Evolutionary conservation across 768 basidiomycete species (phyloP), one percentile per base, ranked within the genome.

Genomic region (Strobilomyces dryophilus): DNA sequence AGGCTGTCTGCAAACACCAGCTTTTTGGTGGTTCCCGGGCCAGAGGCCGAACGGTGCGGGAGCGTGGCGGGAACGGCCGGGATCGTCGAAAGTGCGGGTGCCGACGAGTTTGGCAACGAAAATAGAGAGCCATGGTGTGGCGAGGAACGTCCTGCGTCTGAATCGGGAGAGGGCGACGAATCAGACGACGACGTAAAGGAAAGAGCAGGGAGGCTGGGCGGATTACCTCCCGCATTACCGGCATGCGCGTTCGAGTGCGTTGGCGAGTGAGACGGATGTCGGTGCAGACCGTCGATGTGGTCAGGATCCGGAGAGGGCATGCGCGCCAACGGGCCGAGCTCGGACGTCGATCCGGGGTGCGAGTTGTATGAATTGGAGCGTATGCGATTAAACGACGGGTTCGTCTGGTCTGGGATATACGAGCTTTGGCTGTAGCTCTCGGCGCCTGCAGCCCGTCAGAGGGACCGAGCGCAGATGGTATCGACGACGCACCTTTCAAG

Each of bases 1-100:
- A 98, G 73, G 66, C 92, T 95, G 45, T 81, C 87, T 29, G 95
- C 95, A 71, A 98, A 99, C 49, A 87, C 82, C 48, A 98, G 75
- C 53, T 83, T 78, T 68, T 92, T 93, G 56, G 83, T 79, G 3
- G 80, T 77, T 32, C 92, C 86, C 8, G 82, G 82, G 5, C 83
- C 78, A 29, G 92, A 91, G 48, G 86, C 83, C 9, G 87, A 81
- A 36, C 93, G 81, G 52, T 87, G 86, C 4, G 84, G 68, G n/a
- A 87, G 73, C 29, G 80, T 78, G 21, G 85, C 74, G 61, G 72
- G 70, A 39, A 61, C 53, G 1, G 78, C 48, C 32, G 72, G 71
- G 49, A 84, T 73, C 40, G 80, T 78, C 15, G 88, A 84, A 45
- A 98, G 73, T 6, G 87, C 85, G 0, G 97, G 95, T 1, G 93